Conservation (phyloP, 805 yeast species). For the Ogataea trehalophila region DNA sequence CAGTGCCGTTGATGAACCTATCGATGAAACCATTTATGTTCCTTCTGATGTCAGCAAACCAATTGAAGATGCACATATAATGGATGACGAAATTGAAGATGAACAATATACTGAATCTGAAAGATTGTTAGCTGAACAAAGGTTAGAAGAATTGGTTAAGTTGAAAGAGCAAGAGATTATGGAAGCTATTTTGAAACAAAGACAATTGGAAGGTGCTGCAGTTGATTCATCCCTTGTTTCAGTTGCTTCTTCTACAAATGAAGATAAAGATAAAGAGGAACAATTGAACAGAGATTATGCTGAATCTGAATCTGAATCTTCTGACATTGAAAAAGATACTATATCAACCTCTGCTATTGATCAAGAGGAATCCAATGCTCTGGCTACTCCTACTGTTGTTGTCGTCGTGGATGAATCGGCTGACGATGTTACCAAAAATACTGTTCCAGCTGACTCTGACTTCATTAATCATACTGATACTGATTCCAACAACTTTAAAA, state of each 20-base stretch:
- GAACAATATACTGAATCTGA: conserved; percentile 23
- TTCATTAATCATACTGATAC: too few relatives aligned
- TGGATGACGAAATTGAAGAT: conserved; percentile 8
- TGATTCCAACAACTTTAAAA: neutral
- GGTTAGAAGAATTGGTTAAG: conserved; percentile 23
- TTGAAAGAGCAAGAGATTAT: conserved; percentile 25
- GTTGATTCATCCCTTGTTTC: conserved; percentile 18
- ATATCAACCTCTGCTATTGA: neutral
- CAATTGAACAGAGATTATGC: too few relatives aligned
- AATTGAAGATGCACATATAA: conserved; percentile 7
- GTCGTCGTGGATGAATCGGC: too few relatives aligned
- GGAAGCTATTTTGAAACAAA: conserved; percentile 17
- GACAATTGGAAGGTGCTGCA: conserved; percentile 13
- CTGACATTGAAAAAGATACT: neutral
- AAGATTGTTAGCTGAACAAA: conserved; percentile 22
- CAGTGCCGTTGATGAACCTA: conserved; percentile 6
- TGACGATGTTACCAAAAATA: too few relatives aligned
- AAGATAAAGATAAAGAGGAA: conserved; percentile 4
- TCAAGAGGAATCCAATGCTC: too few relatives aligned
- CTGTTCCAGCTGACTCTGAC: too few relatives aligned
- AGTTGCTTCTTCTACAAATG: conserved; percentile 13
- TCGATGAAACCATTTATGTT: conserved; percentile 6
- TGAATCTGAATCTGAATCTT: conserved; percentile 1
- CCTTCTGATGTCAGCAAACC: conserved; percentile 8
- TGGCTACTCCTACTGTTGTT: neutral